phyloP scores from a whole-genome alignment of 1,284 basidiomycete genomes.

The Termitomyces sp. region DNA sequence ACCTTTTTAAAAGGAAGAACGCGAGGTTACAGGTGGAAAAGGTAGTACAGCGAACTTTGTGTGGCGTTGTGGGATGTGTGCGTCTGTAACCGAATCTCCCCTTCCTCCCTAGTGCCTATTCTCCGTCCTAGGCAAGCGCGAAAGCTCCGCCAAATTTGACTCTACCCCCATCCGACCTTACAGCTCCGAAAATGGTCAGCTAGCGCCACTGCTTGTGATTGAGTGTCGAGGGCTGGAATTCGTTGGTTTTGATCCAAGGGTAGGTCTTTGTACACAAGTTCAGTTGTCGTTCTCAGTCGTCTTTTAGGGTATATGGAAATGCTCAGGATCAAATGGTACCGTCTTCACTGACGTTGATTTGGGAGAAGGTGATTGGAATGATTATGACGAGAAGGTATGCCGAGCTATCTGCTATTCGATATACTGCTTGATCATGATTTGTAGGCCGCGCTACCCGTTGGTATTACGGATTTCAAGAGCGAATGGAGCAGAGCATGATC shows the following conservation, averaged over 20 bases:
- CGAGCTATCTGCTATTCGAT: not conserved
- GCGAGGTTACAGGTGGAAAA: constrained; percentile 59
- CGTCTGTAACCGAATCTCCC: constrained; percentile 11
- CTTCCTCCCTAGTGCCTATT: not conserved
- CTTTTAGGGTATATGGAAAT: constrained; percentile 65
- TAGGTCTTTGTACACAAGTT: constrained; percentile 21
- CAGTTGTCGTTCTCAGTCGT: not conserved
- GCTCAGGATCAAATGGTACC: constrained; percentile 52
- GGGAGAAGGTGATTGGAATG: constrained; percentile 65
- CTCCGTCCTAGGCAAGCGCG: constrained; percentile 52
- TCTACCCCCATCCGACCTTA: constrained; percentile 50
- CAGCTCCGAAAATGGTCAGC: constrained; percentile 52
- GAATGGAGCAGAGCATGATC: constrained; percentile 57
- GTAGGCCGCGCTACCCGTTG: constrained; percentile 59
- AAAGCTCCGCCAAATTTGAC: constrained; percentile 77
- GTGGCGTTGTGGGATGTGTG: constrained; percentile 70
- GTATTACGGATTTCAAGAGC: constrained; percentile 57
- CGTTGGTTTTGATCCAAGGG: constrained; percentile 62
- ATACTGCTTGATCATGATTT: not conserved
- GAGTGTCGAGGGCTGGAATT: constrained; percentile 81
- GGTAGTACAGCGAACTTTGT: constrained; percentile 70
- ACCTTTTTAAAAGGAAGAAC: constrained; percentile 49
- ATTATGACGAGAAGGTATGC: constrained; percentile 76
- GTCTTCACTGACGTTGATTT: constrained; percentile 62
- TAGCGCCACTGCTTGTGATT: constrained; percentile 57